Percentiles rank a stretch among this genome's conserved stretches.
Conservation (phyloP, 257 asterid genomes). For the Salvia rosmarinus region DNA sequence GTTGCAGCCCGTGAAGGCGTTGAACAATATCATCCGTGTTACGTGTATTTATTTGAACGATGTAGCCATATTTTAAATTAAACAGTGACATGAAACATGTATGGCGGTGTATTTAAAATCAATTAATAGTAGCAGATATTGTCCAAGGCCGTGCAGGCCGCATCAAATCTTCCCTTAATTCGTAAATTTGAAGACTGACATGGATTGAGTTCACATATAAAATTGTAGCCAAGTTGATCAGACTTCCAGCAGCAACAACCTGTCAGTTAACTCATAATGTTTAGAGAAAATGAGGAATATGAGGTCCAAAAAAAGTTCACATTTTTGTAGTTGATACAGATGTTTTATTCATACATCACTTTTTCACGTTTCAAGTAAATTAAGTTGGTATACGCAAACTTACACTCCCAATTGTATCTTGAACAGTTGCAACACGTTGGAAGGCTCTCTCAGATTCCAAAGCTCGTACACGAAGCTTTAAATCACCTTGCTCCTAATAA, state of each 20-base stretch:
- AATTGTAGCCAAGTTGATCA: conserved; percentile 84
- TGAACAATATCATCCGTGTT: no score
- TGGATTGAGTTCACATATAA: conserved; percentile 70
- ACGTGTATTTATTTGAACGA: no score
- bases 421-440: conserved; percentile 94
- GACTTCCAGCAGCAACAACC: conserved; percentile 98
- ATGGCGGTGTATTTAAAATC: no score
- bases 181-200: conserved; percentile 47
- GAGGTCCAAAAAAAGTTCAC: background rate
- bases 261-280: conserved; percentile 36
- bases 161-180: no score
- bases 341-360: no score
- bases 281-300: background rate
- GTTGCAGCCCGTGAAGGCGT: no score
- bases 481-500: conserved; percentile 94
- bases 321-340: background rate
- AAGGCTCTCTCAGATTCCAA: conserved; percentile 97
- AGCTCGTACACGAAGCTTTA: conserved; percentile 94
- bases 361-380: background rate
- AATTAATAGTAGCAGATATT: no score
- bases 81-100: no score
- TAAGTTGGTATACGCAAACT: conserved; percentile 35
- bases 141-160: no score
- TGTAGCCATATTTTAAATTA: no score
- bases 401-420: conserved; percentile 78